A percentile compares a stretch with the other conserved stretches of the same genome.
Conservation (phyloP, 331 rosid genomes). For the Arachis monticola region DNA sequence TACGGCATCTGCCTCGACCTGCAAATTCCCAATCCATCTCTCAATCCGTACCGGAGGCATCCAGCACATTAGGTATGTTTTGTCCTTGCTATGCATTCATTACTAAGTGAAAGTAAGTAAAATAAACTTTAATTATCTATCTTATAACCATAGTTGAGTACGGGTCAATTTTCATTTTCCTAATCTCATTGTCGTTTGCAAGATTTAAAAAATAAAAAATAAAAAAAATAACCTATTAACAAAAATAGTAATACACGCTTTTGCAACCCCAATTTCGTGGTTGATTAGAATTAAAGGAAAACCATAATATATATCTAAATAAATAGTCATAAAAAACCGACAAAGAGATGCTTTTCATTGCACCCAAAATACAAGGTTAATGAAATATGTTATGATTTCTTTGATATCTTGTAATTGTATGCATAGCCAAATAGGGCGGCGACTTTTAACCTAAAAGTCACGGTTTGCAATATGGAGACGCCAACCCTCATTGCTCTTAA, state of each 20-base stretch:
- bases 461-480: slow-evolving; percentile 8
- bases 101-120: too few relatives aligned
- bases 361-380: background rate
- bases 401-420: background rate
- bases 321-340: slow-evolving; percentile 25
- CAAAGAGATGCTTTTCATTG: slow-evolving; percentile 46
- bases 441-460: slow-evolving; percentile 41
- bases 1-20: too few relatives aligned
- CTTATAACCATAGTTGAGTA: background rate
- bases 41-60: too few relatives aligned
- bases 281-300: background rate
- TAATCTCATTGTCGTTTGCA: background rate
- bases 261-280: slow-evolving; percentile 25
- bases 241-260: slow-evolving; percentile 19
- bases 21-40: too few relatives aligned
- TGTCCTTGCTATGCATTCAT: too few relatives aligned
- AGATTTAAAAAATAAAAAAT: background rate
- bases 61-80: too few relatives aligned
- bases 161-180: background rate
- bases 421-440: slow-evolving; percentile 37
- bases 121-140: background rate
- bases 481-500: slow-evolving; percentile 20
- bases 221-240: background rate
- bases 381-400: background rate
- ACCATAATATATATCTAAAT: too few relatives aligned